Conservation (phyloP, 768 basidiomycete species). For the Sistotremastrum niveocremeum region DNA sequence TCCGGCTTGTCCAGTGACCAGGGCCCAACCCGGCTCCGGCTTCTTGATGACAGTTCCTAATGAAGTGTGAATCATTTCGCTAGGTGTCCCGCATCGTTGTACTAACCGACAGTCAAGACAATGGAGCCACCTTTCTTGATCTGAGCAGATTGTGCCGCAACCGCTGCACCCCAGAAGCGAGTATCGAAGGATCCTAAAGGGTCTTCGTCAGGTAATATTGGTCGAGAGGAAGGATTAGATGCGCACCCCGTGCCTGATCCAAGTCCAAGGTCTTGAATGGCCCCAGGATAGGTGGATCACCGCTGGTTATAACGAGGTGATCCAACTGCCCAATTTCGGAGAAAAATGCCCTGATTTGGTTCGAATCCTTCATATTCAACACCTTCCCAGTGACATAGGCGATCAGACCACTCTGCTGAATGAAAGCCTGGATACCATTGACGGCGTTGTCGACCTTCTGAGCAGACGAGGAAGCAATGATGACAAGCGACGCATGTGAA, state of each 20-base stretch:
- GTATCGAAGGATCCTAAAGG: conserved; percentile 6
- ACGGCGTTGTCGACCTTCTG: conserved; percentile 2
- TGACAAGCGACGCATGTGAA: conserved; percentile 4
- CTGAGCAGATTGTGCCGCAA: conserved; percentile 6
- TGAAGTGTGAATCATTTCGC: not conserved
- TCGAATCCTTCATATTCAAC: conserved; percentile 1
- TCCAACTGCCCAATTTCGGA: conserved; percentile 6
- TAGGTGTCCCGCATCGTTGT: not conserved
- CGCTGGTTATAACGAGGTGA: conserved; percentile 7
- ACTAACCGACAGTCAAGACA: conserved; percentile 6
- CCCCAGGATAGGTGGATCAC: conserved; percentile 1
- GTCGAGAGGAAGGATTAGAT: not conserved
- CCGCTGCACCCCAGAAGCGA: conserved; percentile 8
- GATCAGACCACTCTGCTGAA: not conserved
- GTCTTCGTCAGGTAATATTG: not conserved
- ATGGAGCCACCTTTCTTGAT: conserved; percentile 6
- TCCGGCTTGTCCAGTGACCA: conserved; percentile 6
- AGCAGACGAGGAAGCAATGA: conserved; percentile 4
- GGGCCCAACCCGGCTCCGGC: conserved; percentile 5
- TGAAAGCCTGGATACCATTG: not conserved
- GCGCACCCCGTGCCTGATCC: not conserved
- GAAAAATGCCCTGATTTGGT: conserved; percentile 1
- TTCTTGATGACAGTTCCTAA: conserved; percentile 5
- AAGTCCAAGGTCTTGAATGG: conserved; percentile 1
- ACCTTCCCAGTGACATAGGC: conserved; percentile 1